A percentile compares a stretch with the other conserved stretches of the same genome.
Conservation (phyloP, 805 yeast genomes). For the Candida sphagnicola region DNA sequence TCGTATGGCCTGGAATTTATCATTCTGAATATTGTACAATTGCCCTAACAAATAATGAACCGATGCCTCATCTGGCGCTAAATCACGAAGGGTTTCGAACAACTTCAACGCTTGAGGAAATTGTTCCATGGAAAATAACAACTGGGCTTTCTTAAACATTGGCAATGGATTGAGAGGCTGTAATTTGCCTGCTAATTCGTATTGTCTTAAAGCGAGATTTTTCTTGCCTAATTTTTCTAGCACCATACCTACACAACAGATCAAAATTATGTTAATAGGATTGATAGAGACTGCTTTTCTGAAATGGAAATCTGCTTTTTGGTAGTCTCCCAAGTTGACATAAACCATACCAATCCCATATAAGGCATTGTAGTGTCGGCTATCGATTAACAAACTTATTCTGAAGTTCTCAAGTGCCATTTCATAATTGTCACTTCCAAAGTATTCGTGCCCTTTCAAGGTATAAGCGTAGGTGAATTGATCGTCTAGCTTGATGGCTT, state of each 20-base stretch:
- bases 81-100: constrained; percentile 64
- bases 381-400: constrained; percentile 69
- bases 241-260: constrained; percentile 93
- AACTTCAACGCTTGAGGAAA: constrained; percentile 69
- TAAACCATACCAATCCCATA: constrained; percentile 96
- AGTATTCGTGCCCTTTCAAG: constrained; percentile 87
- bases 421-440: constrained; percentile 85
- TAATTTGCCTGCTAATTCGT: constrained; percentile 74
- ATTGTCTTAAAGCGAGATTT: constrained; percentile 74
- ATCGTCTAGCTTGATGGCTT: constrained; percentile 67
- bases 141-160: constrained; percentile 82
- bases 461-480: constrained; percentile 86
- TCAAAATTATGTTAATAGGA: constrained; percentile 82
- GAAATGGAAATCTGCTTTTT: constrained; percentile 81
- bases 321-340: constrained; percentile 78
- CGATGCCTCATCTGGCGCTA: constrained; percentile 93
- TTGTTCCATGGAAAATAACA: constrained; percentile 65
- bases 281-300: constrained; percentile 83
- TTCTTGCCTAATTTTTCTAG: constrained; percentile 69
- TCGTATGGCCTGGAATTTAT: constrained; percentile 72
- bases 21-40: constrained; percentile 70
- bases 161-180: constrained; percentile 88
- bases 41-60: constrained; percentile 90
- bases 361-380: constrained; percentile 87
- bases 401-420: constrained; percentile 82